Evolutionary conservation across 768 basidiomycete species (phyloP), one percentile per base, ranked within the genome.

Genomic region (Amanita molliuscula): DNA sequence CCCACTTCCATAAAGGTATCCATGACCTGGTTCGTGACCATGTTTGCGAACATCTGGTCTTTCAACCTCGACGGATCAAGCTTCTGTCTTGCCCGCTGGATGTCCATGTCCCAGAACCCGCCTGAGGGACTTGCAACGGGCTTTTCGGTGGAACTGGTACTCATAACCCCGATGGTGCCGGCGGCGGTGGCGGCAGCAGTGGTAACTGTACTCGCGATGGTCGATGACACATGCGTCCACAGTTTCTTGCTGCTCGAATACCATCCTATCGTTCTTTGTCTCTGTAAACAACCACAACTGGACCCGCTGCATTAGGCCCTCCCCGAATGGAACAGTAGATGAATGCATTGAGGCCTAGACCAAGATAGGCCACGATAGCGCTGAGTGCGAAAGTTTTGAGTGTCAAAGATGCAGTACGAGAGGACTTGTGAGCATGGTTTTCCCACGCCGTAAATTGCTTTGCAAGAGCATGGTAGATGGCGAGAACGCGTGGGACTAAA

Each of bases 321-420:
- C 85, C 25, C 93, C 93, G 55, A 94, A 96, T 0, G 93, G 93
- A 3, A 95, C 88, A 62, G n/a, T 98, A 99, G 44, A 96, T 78
- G 60, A 93, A 97, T 13, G 94, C 92, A n/a, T 86, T 90, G 13
- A 98, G 79, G 5, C 79, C 82, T n/a, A 99, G 77, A 35, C 88
- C 86, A 45, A 93, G 81, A 62, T 94, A 97, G 0, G 95, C 87
- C 16, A 94, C 91, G 60, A 97, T 78, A 0, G 87, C 82, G 28
- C 85, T 84, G 48, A 98, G 75, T 1, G 85, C 80, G 61, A 98
- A 99, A 2, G 88, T 86, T 65, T 97, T 99, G 61, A 87, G 71
- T 13, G 93, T 92, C 21, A 96, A 74, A 15, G 88, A 89, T 6
- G 80, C 77, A 51, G 81, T 78, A 61, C 90, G 80, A 2, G 79